Evolutionary conservation across 2,329 filamentous ascomycete genomes (phyloP).

Genomic region (Ophiosphaerella korrae): DNA sequence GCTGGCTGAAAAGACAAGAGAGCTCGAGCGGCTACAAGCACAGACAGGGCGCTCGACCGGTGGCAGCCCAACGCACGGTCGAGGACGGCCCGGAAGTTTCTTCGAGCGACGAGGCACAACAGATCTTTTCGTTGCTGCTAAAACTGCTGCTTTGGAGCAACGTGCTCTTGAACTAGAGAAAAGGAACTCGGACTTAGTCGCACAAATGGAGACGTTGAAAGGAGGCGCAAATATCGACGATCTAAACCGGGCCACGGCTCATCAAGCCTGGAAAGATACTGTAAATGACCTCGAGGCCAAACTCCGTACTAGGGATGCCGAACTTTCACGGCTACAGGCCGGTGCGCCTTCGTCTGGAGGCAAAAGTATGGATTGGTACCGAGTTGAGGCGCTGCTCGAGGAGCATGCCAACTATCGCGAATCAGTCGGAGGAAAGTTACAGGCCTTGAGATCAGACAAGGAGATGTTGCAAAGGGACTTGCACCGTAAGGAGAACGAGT

Average conservation of each 20-base stretch:
- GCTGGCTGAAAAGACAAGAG: slow-evolving; percentile 48
- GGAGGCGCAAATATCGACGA: slow-evolving; percentile 37
- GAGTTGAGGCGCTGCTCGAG: slow-evolving; percentile 47
- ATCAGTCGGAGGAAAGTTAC: slow-evolving; percentile 43
- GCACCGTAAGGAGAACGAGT: slow-evolving; percentile 48
- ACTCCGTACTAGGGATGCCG: slow-evolving; percentile 36
- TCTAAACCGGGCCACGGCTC: slow-evolving; percentile 41
- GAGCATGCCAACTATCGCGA: slow-evolving; percentile 48
- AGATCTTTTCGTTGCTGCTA: slow-evolving; percentile 50
- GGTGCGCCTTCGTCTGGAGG: slow-evolving; percentile 10
- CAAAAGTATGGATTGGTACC: slow-evolving; percentile 34
- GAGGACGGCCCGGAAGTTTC: slow-evolving; percentile 36
- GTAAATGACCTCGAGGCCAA: slow-evolving; percentile 37
- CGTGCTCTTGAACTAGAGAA: slow-evolving; percentile 50
- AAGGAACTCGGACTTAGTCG: slow-evolving; percentile 44
- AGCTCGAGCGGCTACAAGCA: slow-evolving; percentile 36
- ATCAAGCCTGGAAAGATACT: slow-evolving; percentile 44
- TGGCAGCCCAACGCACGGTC: slow-evolving; percentile 21
- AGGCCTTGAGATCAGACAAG: slow-evolving; percentile 48
- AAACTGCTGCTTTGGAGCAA: slow-evolving; percentile 51
- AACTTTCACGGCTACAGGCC: slow-evolving; percentile 27
- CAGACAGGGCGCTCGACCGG: slow-evolving; percentile 17
- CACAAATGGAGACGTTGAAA: slow-evolving; percentile 36
- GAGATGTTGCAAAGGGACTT: slow-evolving; percentile 47
- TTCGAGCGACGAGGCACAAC: slow-evolving; percentile 43